These are phyloP conservation scores for Lactarius pseudohatsudake DNA, from an alignment of 768 basidiomycete genomes.

Conservation along the genomic window DNA sequence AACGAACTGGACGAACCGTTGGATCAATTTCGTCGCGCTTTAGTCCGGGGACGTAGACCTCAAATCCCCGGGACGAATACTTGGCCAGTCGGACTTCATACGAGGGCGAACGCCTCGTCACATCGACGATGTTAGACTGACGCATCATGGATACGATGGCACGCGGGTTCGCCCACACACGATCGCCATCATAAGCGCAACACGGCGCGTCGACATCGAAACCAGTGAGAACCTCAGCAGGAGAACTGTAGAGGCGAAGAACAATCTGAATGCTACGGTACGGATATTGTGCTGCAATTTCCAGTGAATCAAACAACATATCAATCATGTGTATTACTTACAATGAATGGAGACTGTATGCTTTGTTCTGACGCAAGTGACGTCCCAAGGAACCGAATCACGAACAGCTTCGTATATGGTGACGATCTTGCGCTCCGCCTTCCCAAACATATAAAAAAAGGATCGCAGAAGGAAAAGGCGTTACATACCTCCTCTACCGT, in stretches of 20 bases:
- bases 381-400: slow-evolving; percentile 67
- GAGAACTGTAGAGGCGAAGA: slow-evolving; percentile 60
- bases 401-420: slow-evolving; percentile 62
- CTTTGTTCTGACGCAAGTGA: slow-evolving; percentile 64
- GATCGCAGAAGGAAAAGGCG: background rate
- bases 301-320: background rate
- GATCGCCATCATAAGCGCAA: slow-evolving; percentile 53
- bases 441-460: slow-evolving; percentile 24
- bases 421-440: slow-evolving; percentile 59
- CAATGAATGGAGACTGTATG: slow-evolving; percentile 67
- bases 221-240: slow-evolving; percentile 64
- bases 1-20: slow-evolving; percentile 41
- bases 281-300: slow-evolving; percentile 56
- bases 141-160: slow-evolving; percentile 63
- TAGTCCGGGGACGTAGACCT: slow-evolving; percentile 56
- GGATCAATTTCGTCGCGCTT: slow-evolving; percentile 55
- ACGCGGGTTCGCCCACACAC: slow-evolving; percentile 61
- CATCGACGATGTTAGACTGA: slow-evolving; percentile 62
- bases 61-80: slow-evolving; percentile 52
- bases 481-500: slow-evolving; percentile 48
- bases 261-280: slow-evolving; percentile 68
- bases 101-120: slow-evolving; percentile 62
- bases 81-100: slow-evolving; percentile 64
- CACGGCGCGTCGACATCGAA: slow-evolving; percentile 69
- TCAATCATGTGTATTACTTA: slow-evolving; percentile 31